phyloP scores from a whole-genome alignment of 192 early-diverging fungal genomes.

The Umbelopsis isabellina region DNA sequence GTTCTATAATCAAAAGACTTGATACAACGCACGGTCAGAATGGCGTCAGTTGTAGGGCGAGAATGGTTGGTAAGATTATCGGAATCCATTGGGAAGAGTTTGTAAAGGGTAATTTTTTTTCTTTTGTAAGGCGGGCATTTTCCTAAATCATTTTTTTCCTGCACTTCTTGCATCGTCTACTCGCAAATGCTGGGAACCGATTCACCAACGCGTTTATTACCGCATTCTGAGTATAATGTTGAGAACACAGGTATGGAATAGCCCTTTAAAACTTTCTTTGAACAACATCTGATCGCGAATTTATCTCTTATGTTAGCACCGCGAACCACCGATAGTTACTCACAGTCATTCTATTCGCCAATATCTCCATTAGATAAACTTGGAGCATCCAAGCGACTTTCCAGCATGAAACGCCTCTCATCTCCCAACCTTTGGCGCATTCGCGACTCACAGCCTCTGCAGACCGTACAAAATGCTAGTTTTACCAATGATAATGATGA shows the following conservation, averaged over 20 bases:
- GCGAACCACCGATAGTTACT: background rate
- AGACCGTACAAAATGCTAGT: conserved; percentile 1
- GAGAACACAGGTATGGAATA: background rate
- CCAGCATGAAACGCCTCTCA: conserved; percentile 3
- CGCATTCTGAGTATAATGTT: background rate
- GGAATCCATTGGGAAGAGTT: background rate
- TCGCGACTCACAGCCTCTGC: conserved; percentile 11
- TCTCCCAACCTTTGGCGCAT: conserved; percentile 19
- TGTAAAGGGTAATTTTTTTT: too few species aligned
- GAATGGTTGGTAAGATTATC: conserved; percentile 48
- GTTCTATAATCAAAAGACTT: conserved; percentile 92
- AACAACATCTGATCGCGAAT: background rate
- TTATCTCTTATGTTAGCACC: background rate
- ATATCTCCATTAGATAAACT: conserved; percentile 8
- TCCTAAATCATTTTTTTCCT: conserved; percentile 13
- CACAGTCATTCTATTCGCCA: conserved; percentile 3
- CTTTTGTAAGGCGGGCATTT: background rate
- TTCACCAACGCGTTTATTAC: background rate
- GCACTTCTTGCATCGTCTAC: background rate
- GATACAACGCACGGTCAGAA: conserved; percentile 82
- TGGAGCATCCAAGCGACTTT: conserved; percentile 1
- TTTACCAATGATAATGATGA: background rate
- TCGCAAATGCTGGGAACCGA: background rate
- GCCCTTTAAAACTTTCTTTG: background rate
- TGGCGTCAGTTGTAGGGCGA: conserved; percentile 54